Conservation (phyloP, 108 stramenopile species). For the Pseudonitzschia pungens region DNA sequence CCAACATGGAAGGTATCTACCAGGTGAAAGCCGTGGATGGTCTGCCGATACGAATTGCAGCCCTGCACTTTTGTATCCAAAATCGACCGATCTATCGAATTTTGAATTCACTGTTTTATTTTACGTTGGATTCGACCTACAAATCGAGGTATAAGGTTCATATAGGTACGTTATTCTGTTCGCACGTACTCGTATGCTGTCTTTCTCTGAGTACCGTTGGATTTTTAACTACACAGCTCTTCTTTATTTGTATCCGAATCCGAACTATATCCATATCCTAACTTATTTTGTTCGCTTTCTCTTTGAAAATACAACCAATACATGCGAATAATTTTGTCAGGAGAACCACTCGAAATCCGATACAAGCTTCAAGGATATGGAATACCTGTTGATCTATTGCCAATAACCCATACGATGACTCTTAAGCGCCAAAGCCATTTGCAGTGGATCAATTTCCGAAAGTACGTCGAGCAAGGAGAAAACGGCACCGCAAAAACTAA, state of each 20-base stretch:
- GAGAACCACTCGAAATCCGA: constrained; percentile 12
- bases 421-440: constrained; percentile 2
- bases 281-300: no score
- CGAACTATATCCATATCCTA: no score
- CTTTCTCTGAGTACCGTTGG: no score
- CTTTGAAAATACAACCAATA: no score
- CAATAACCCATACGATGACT: background rate
- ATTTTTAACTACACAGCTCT: no score
- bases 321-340: background rate
- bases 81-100: background rate
- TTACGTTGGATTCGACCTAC: background rate
- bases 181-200: no score
- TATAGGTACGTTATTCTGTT: background rate
- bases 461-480: background rate
- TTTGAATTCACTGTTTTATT: constrained; percentile 1
- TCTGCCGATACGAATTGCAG: background rate
- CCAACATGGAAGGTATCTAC: background rate
- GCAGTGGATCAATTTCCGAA: background rate
- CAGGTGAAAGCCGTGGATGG: background rate
- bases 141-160: constrained; percentile 7
- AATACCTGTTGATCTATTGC: background rate
- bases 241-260: no score
- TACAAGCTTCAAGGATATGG: constrained; percentile 15
- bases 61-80: background rate
- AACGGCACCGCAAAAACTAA: background rate